These are phyloP conservation scores for Citrus reticulata DNA, from an alignment of 345 rosid species.

Conservation along the genomic window DNA sequence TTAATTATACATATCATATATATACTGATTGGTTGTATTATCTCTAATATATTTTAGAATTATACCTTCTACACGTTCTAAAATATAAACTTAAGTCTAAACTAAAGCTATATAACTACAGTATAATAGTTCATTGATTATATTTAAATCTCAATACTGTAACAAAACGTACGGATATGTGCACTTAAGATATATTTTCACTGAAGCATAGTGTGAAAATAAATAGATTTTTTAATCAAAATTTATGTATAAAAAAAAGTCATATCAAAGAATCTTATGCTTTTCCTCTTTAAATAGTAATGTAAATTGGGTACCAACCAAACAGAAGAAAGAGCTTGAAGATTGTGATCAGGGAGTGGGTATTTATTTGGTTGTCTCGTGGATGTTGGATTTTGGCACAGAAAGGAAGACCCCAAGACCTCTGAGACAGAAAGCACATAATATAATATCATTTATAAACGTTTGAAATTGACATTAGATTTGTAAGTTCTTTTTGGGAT, in stretches of 20 bases:
- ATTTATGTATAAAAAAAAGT: background rate
- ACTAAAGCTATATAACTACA: too few relatives aligned
- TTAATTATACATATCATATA: too few relatives aligned
- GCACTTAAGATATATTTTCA: too few relatives aligned
- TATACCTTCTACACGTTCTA: too few relatives aligned
- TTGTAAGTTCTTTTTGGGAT: background rate
- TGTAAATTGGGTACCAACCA: constrained; percentile 8
- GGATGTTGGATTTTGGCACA: constrained; percentile 42
- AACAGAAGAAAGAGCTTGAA: background rate
- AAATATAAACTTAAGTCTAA: too few relatives aligned
- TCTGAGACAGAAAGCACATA: constrained; percentile 32
- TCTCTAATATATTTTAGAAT: too few relatives aligned
- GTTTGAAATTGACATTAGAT: constrained; percentile 32
- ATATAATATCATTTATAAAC: constrained; percentile 8
- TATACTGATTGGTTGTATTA: too few relatives aligned
- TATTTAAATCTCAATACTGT: too few relatives aligned
- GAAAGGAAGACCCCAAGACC: constrained; percentile 40
- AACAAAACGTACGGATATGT: too few relatives aligned
- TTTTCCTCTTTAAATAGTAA: background rate
- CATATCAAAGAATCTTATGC: constrained; percentile 1
- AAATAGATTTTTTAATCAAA: background rate
- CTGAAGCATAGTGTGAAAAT: background rate
- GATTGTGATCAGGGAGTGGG: background rate
- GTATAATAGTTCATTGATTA: too few relatives aligned
- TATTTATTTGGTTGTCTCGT: constrained; percentile 32